These are phyloP conservation scores for Termitomyces sp. DNA, from an alignment of 768 basidiomycete species.

Conservation along the genomic window DNA sequence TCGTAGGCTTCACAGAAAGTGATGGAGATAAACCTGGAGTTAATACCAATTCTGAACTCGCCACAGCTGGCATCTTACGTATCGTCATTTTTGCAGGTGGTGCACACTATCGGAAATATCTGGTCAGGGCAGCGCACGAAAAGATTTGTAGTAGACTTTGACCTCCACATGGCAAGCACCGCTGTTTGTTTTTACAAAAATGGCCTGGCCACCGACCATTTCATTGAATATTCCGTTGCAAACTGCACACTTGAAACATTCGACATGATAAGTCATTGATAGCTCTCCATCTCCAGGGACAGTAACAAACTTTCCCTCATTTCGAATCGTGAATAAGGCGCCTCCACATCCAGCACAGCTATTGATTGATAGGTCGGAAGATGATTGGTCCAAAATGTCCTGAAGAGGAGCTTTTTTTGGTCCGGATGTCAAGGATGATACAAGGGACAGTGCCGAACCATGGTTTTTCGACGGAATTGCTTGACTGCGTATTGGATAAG, in stretches of 20 bases:
- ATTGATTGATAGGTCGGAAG: constrained; percentile 25
- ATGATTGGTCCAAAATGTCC: constrained; percentile 3
- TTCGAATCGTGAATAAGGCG: constrained; percentile 49
- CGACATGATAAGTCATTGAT: constrained; percentile 63
- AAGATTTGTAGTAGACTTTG: background rate
- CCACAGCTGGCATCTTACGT: constrained; percentile 26
- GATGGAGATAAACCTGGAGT: constrained; percentile 7
- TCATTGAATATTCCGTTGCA: constrained; percentile 65
- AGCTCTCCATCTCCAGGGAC: constrained; percentile 50
- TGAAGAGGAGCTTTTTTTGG: constrained; percentile 3
- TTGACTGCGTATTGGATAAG: constrained; percentile 15
- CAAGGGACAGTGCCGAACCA: background rate
- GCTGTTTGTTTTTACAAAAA: constrained; percentile 60
- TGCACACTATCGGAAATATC: constrained; percentile 30
- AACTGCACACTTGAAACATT: constrained; percentile 69
- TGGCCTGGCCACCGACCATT: constrained; percentile 51
- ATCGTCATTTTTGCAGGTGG: constrained; percentile 35
- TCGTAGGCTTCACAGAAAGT: constrained; percentile 1
- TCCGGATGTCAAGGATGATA: constrained; percentile 1
- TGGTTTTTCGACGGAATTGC: background rate
- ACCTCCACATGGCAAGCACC: constrained; percentile 70
- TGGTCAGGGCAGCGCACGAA: background rate
- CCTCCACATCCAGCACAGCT: constrained; percentile 57
- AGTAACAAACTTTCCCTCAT: constrained; percentile 64
- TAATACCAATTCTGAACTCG: constrained; percentile 10